phyloP scores from a whole-genome alignment of 176 grass and related monocot species.

The Paspalum notatum region DNA sequence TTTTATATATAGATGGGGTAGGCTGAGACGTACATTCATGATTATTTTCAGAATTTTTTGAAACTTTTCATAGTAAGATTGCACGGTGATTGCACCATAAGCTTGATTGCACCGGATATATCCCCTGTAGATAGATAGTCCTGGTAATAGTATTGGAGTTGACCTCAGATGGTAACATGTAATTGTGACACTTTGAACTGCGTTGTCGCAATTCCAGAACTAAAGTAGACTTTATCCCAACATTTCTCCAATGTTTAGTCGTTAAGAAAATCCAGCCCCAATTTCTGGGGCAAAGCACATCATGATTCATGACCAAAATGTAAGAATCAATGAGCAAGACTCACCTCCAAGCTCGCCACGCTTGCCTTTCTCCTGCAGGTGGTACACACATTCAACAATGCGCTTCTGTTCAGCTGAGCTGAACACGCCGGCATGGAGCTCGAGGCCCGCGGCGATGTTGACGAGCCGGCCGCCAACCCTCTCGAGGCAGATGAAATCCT shows the following conservation, averaged over 20 bases:
- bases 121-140: too few species aligned
- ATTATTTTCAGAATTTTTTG: too few species aligned
- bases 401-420: slow-evolving; percentile 48
- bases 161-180: not conserved
- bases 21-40: too few species aligned
- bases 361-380: slow-evolving; percentile 51
- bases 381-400: slow-evolving; percentile 47
- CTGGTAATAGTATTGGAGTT: not conserved
- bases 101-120: too few species aligned
- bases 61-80: too few species aligned
- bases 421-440: slow-evolving; percentile 59
- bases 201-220: not conserved
- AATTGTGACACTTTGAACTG: not conserved
- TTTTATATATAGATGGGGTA: too few species aligned
- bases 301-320: not conserved
- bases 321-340: not conserved
- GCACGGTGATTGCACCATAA: too few species aligned
- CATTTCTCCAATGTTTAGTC: not conserved
- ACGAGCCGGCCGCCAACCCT: slow-evolving; percentile 41
- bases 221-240: slow-evolving; percentile 1
- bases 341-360: slow-evolving; percentile 61
- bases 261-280: not conserved
- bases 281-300: not conserved
- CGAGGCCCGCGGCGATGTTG: slow-evolving; percentile 55
- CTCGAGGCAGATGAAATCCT: slow-evolving; percentile 52